Percentiles rank a stretch among this genome's conserved stretches.
Evolutionary conservation across 805 yeast genomes (phyloP).

Genomic region (Metschnikowia peoriensis): DNA sequence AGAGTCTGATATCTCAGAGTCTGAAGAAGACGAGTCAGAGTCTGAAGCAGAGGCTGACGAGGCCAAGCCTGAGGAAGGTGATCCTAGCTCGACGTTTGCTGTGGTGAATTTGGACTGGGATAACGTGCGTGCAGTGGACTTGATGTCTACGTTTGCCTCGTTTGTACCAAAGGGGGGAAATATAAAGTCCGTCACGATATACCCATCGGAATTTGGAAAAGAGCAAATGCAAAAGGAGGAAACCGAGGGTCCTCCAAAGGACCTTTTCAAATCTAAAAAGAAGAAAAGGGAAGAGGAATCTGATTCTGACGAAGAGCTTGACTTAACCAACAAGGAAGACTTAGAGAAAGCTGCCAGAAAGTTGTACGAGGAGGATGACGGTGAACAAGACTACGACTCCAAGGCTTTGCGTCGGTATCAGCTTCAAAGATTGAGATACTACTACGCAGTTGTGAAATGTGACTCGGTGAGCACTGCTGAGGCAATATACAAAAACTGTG

Average conservation of each 20-base stretch:
- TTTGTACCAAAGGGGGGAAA: conserved; percentile 77
- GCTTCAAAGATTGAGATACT: conserved; percentile 87
- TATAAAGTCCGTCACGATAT: conserved; percentile 67
- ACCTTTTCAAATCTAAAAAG: conserved; percentile 56
- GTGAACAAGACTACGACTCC: conserved; percentile 79
- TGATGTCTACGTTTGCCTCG: conserved; percentile 83
- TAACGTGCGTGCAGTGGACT: conserved; percentile 79
- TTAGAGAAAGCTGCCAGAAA: conserved; percentile 64
- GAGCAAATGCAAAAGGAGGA: conserved; percentile 89
- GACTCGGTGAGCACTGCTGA: conserved; percentile 71
- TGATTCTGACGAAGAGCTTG: conserved; percentile 39
- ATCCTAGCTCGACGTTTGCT: conserved; percentile 78
- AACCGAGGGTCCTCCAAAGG: conserved; percentile 87
- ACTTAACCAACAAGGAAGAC: conserved; percentile 46
- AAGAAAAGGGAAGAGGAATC: conserved; percentile 31
- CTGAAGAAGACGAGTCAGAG: conserved; percentile 40
- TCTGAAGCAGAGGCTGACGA: conserved; percentile 60
- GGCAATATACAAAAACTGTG: conserved; percentile 79
- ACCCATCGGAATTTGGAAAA: conserved; percentile 91
- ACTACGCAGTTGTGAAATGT: conserved; percentile 86
- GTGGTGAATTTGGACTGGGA: conserved; percentile 98
- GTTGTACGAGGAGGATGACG: conserved; percentile 77
- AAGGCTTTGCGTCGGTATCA: conserved; percentile 86
- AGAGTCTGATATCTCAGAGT: conserved; percentile 41
- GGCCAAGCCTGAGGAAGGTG: conserved; percentile 77